Percentiles rank a stretch among this genome's conserved stretches.
phyloP scores from a whole-genome alignment of 345 rosid species.

The Aethionema arabicum region DNA sequence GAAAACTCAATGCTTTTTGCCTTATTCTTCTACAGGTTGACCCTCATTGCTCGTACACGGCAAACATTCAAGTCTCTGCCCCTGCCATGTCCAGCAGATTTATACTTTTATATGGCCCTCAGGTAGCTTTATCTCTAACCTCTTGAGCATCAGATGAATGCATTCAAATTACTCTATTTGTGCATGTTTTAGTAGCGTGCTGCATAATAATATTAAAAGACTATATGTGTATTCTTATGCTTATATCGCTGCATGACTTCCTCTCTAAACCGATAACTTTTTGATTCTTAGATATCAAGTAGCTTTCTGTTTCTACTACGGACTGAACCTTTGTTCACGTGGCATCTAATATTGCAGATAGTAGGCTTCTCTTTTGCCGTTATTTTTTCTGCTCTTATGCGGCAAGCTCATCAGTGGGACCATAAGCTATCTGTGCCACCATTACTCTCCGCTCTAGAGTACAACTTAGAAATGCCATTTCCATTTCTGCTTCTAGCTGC shows the following conservation, averaged over 20 bases:
- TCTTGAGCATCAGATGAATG: slow-evolving; percentile 13
- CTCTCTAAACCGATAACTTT: slow-evolving; percentile 6
- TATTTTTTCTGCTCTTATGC: slow-evolving; percentile 77
- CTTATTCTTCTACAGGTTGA: slow-evolving; percentile 67
- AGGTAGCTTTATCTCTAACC: slow-evolving; percentile 48
- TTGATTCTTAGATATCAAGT: slow-evolving; percentile 6
- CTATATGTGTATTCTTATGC: background rate
- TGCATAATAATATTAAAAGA: slow-evolving; percentile 3
- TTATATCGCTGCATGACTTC: slow-evolving; percentile 12
- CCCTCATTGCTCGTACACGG: slow-evolving; percentile 91
- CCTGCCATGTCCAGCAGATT: slow-evolving; percentile 76
- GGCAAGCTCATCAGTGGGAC: slow-evolving; percentile 78
- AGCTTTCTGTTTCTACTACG: background rate
- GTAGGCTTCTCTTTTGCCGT: slow-evolving; percentile 52
- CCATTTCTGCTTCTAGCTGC: slow-evolving; percentile 62
- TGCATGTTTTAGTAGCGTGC: slow-evolving; percentile 8
- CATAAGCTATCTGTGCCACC: slow-evolving; percentile 65
- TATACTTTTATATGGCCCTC: slow-evolving; percentile 67
- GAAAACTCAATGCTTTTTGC: slow-evolving; percentile 8
- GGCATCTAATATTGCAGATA: slow-evolving; percentile 34
- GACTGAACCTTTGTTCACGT: slow-evolving; percentile 29
- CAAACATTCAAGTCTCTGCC: slow-evolving; percentile 60
- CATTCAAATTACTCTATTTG: slow-evolving; percentile 2
- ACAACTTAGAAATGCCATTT: slow-evolving; percentile 74
- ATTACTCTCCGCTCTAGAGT: slow-evolving; percentile 66